Conservation (phyloP, 2,329 filamentous ascomycete genomes). For the Alternaria sp. region DNA sequence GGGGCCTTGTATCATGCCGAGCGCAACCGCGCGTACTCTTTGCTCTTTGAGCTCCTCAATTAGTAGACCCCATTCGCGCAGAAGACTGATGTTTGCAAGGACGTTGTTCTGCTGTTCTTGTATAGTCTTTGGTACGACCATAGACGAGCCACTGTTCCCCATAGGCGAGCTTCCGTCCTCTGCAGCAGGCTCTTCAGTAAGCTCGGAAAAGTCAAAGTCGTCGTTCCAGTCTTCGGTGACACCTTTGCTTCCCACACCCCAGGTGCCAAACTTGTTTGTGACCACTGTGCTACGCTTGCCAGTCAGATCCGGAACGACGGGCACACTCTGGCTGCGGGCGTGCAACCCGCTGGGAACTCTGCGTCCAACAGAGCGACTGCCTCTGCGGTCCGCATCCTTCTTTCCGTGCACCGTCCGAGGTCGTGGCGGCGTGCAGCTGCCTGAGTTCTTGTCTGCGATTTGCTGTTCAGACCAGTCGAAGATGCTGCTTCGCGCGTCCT, state of each 20-base stretch:
- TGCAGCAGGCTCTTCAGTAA: slow-evolving; percentile 48
- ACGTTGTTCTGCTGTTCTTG: slow-evolving; percentile 83
- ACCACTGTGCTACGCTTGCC: slow-evolving; percentile 61
- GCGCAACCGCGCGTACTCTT: slow-evolving; percentile 70
- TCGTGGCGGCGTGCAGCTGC: slow-evolving; percentile 64
- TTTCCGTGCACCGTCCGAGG: slow-evolving; percentile 80
- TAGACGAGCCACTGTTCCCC: slow-evolving; percentile 56
- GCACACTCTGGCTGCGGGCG: slow-evolving; percentile 81
- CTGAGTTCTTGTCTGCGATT: slow-evolving; percentile 66
- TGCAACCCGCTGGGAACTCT: slow-evolving; percentile 73
- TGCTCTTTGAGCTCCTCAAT: slow-evolving; percentile 85
- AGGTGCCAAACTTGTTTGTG: slow-evolving; percentile 78
- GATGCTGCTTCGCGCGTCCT: slow-evolving; percentile 66
- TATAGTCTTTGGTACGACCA: slow-evolving; percentile 81
- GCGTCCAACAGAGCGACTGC: slow-evolving; percentile 71
- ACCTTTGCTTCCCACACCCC: slow-evolving; percentile 79
- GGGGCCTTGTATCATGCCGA: slow-evolving; percentile 68
- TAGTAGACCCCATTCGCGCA: slow-evolving; percentile 78
- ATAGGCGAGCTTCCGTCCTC: slow-evolving; percentile 48
- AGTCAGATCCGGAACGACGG: slow-evolving; percentile 67
- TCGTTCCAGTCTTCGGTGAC: slow-evolving; percentile 89
- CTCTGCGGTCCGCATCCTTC: slow-evolving; percentile 72
- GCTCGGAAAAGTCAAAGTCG: slow-evolving; percentile 78
- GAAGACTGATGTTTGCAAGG: slow-evolving; percentile 81
- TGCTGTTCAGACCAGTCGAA: slow-evolving; percentile 80